A percentile compares a stretch with the other conserved stretches of the same genome.
Conservation (phyloP, 495 filamentous ascomycete species). For the Lasiosphaeria ovina region DNA sequence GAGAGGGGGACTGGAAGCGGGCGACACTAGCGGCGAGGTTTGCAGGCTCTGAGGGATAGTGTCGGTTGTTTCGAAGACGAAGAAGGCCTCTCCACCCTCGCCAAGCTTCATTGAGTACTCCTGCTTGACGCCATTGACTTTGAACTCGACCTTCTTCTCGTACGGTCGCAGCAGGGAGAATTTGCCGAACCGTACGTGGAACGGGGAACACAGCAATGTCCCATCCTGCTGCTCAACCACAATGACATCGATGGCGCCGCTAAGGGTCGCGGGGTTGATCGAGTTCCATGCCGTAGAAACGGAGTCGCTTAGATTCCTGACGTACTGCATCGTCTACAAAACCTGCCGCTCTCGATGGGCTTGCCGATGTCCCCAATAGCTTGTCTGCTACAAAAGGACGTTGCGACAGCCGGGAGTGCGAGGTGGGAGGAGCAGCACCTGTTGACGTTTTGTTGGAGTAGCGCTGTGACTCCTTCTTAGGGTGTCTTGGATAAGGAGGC, state of each 20-base stretch:
- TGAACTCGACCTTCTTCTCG: slow-evolving; percentile 99
- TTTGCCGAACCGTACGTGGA: slow-evolving; percentile 98
- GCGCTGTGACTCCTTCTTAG: background rate
- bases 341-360: background rate
- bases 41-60: slow-evolving; percentile 85
- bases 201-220: slow-evolving; percentile 82
- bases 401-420: background rate
- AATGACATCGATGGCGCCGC: slow-evolving; percentile 97
- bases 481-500: background rate
- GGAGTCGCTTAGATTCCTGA: slow-evolving; percentile 89
- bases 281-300: slow-evolving; percentile 99
- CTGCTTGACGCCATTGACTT: slow-evolving; percentile 87
- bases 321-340: slow-evolving; percentile 83
- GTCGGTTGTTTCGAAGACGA: slow-evolving; percentile 92
- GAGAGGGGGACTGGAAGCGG: slow-evolving; percentile 74
- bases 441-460: background rate
- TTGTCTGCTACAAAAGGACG: background rate
- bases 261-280: slow-evolving; percentile 96
- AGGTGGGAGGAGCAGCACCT: background rate
- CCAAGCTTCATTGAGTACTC: slow-evolving; percentile 97
- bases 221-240: slow-evolving; percentile 98
- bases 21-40: slow-evolving; percentile 90
- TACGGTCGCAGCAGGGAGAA: slow-evolving; percentile 92
- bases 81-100: slow-evolving; percentile 96
- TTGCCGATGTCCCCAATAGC: background rate